Conservation (phyloP, 2,329 filamentous ascomycete species). For the Nectriaceae sp. region DNA sequence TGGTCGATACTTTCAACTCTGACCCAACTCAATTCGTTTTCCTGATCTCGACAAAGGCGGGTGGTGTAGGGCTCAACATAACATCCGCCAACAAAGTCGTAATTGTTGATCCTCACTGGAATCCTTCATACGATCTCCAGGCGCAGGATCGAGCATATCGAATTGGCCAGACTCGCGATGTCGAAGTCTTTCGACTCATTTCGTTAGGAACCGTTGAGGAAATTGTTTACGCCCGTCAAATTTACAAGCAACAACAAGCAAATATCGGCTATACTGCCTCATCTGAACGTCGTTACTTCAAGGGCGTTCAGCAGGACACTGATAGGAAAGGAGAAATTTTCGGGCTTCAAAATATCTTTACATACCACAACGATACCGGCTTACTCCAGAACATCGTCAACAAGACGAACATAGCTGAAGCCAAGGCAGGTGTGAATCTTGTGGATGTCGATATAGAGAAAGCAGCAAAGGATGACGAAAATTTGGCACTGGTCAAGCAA, state of each 20-base stretch:
- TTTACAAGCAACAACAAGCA: constrained; percentile 98
- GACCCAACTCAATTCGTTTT: constrained; percentile 90
- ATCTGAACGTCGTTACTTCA: constrained; percentile 91
- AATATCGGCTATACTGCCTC: constrained; percentile 97
- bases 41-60: constrained; percentile 89
- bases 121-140: constrained; percentile 90
- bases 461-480: constrained; percentile 55
- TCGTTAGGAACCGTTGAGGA: constrained; percentile 94
- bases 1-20: constrained; percentile 89
- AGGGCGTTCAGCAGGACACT: constrained; percentile 83
- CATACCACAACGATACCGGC: constrained; percentile 76
- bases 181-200: constrained; percentile 92
- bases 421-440: constrained; percentile 79
- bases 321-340: constrained; percentile 92
- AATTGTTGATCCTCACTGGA: constrained; percentile 97
- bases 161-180: constrained; percentile 89
- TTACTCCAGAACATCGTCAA: constrained; percentile 95
- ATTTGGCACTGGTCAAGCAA: constrained; percentile 44
- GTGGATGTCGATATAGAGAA: constrained; percentile 73
- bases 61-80: constrained; percentile 93
- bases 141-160: constrained; percentile 96
- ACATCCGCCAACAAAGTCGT: constrained; percentile 98
- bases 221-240: constrained; percentile 93
- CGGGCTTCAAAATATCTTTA: constrained; percentile 83
- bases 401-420: constrained; percentile 96